phyloP scores from a whole-genome alignment of 2,329 filamentous ascomycete genomes.

The Alternaria angustiovoidea region DNA sequence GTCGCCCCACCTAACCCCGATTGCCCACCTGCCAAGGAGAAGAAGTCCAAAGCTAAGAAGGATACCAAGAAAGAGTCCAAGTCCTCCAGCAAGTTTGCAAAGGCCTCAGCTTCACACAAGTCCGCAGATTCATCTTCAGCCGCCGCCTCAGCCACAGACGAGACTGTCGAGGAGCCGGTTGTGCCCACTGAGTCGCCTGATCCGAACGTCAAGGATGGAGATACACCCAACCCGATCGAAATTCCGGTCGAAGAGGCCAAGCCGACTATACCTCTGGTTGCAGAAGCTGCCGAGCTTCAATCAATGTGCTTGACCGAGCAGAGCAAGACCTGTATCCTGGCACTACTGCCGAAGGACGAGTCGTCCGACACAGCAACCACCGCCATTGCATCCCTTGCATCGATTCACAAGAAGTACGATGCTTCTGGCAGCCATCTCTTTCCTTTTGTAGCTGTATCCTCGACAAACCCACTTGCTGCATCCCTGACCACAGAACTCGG shows the following conservation, averaged over 20 bases:
- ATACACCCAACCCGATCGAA: conserved; percentile 58
- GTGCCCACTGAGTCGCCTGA: conserved; percentile 64
- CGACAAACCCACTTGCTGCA: conserved; percentile 64
- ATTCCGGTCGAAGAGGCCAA: conserved; percentile 61
- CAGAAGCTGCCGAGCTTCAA: conserved; percentile 69
- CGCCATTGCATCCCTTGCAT: conserved; percentile 65
- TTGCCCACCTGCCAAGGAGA: conserved; percentile 63
- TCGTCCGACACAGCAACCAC: conserved; percentile 57
- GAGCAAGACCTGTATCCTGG: conserved; percentile 83
- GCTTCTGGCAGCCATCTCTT: conserved; percentile 74
- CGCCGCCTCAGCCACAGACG: conserved; percentile 59
- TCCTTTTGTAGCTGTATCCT: conserved; percentile 80
- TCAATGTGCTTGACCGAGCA: conserved; percentile 77
- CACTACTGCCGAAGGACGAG: conserved; percentile 53
- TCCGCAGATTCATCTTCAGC: conserved; percentile 58
- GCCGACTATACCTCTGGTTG: conserved; percentile 71
- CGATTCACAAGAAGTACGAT: conserved; percentile 78
- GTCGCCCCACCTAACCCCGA: conserved; percentile 81
- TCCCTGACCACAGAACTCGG: conserved; percentile 68
- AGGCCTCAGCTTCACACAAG: conserved; percentile 61
- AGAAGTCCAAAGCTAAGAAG: conserved; percentile 54
- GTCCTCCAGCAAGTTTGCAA: conserved; percentile 59
- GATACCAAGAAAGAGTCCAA: conserved; percentile 57
- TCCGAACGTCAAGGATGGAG: conserved; percentile 55
- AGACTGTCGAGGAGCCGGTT: conserved; percentile 58